Conservation (phyloP, 371 early-diverging fungal genomes). For the Chytridiales sp. region DNA sequence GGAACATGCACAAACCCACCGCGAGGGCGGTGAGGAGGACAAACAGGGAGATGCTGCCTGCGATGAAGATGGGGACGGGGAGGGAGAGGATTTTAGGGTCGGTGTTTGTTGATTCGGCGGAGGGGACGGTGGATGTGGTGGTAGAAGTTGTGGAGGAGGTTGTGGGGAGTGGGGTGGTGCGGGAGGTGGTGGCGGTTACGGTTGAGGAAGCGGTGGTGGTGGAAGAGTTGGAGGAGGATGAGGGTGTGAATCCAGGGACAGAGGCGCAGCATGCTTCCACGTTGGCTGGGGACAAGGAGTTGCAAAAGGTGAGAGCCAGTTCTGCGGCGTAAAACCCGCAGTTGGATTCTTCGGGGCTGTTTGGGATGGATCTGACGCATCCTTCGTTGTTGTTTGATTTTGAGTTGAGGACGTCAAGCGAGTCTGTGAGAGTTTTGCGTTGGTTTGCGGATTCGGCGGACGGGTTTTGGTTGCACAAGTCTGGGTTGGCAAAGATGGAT, state of each 20-base stretch:
- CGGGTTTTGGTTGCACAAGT: not conserved
- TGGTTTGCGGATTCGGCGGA: not conserved
- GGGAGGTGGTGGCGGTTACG: not conserved
- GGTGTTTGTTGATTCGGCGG: not conserved
- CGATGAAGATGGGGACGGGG: constrained; percentile 4
- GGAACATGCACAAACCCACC: constrained; percentile 4
- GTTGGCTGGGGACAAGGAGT: not conserved
- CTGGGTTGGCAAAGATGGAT: constrained; percentile 3
- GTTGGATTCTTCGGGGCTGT: not conserved
- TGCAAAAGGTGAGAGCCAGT: not conserved
- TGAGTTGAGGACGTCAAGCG: constrained; percentile 2
- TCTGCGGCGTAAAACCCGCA: constrained; percentile 12
- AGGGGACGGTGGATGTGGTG: not conserved
- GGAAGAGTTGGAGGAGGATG: not conserved
- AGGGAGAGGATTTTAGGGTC: not conserved
- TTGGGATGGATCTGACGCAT: not conserved
- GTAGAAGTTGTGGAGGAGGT: constrained; percentile 1
- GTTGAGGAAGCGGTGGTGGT: constrained; percentile 9
- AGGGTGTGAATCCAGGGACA: constrained; percentile 6
- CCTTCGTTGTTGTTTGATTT: not conserved
- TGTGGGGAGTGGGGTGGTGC: not conserved
- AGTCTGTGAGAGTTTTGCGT: not conserved
- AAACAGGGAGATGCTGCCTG: not conserved
- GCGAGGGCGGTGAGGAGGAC: constrained; percentile 8
- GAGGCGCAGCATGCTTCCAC: not conserved